Percentiles rank a stretch among this genome's conserved stretches.
phyloP scores from a whole-genome alignment of 1,139 yeast species.

The Diutina rugosa region DNA sequence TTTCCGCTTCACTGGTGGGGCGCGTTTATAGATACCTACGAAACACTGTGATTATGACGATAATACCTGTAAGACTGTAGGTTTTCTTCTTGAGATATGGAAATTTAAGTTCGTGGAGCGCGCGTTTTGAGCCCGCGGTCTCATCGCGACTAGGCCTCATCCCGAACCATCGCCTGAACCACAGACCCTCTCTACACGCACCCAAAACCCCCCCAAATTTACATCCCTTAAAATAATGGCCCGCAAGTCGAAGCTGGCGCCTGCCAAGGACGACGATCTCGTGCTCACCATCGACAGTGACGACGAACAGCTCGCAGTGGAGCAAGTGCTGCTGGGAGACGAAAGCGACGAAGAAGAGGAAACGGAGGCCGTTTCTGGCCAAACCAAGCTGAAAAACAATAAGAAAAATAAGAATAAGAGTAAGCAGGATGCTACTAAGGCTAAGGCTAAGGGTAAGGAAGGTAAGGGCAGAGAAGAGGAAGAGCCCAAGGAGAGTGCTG shows the following conservation, averaged over 20 bases:
- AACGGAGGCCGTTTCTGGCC: conserved; percentile 6
- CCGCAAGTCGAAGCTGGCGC: background rate
- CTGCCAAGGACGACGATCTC: conserved; percentile 12
- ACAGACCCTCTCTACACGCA: background rate
- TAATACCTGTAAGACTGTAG: background rate
- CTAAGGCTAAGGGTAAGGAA: background rate
- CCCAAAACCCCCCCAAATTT: background rate
- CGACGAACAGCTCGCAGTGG: conserved; percentile 2
- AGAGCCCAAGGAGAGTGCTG: conserved; percentile 24
- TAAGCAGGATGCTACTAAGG: background rate
- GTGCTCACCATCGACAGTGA: conserved; percentile 43
- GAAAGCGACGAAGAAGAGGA: conserved; percentile 14
- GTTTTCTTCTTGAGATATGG: too few relatives aligned
- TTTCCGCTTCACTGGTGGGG: background rate
- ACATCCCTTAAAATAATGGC: background rate
- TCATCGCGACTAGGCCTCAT: background rate
- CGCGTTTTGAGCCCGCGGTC: too few relatives aligned
- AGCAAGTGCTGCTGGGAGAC: conserved; percentile 21
- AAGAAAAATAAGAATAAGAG: too few relatives aligned
- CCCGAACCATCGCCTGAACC: background rate
- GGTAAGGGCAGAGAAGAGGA: conserved; percentile 6
- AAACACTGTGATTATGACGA: background rate
- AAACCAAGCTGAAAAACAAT: conserved; percentile 8
- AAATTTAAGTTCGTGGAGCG: too few relatives aligned
- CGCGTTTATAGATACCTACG: background rate